Base-by-base conservation (phyloP, 1,284 basidiomycete genomes). In the Xanthoconium separans region DNA sequence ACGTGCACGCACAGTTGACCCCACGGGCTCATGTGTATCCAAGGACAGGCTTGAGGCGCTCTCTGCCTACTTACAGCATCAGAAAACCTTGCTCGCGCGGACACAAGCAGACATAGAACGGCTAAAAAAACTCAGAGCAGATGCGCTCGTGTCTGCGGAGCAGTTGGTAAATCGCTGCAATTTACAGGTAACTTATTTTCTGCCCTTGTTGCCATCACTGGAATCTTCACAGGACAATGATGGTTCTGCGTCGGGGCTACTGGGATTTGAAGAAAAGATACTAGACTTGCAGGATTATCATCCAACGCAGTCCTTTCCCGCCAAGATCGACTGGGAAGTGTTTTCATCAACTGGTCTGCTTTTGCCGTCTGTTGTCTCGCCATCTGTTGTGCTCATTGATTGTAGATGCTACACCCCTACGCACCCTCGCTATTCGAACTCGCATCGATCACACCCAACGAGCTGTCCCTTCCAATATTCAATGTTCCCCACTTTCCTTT, bases 101-200 rank as follows among this genome's bases (percentile, higher is more conserved):
- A 84, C 84, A 33, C 77, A 80, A 58, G 69, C 76, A 60, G 85
- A 89, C 71, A 80, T 89, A 65, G 77, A 77, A 46, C 70, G 75
- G 22, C 72, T 89, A 22, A 75, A 74, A 47, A 64, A 68, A 30
- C 69, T 85, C 20, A 77, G 72, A 53, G 64, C 58, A 29, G 68
- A 75, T 44, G 69, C 73, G 6, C 56, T 70, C n/a, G 55, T 57
- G 6, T 61, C 70, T 20, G 69, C 77, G 6, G 65, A 66, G 27
- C 58, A 62, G 30, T 67, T 72, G 24, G 52, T 68, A 15, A 66
- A 70, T 6, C 60, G 70, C 55, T 53, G 69, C 41, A 56, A 60
- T 12, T 55, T 62, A n/a, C 67, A 76, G 68, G 78, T 77, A 58
- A 53, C 31, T 29, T 46, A 33, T n/a, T 42, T 40, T 24, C 52